Conservation (phyloP, 2,329 filamentous ascomycete genomes). For the Raffaelea ambrosiae region DNA sequence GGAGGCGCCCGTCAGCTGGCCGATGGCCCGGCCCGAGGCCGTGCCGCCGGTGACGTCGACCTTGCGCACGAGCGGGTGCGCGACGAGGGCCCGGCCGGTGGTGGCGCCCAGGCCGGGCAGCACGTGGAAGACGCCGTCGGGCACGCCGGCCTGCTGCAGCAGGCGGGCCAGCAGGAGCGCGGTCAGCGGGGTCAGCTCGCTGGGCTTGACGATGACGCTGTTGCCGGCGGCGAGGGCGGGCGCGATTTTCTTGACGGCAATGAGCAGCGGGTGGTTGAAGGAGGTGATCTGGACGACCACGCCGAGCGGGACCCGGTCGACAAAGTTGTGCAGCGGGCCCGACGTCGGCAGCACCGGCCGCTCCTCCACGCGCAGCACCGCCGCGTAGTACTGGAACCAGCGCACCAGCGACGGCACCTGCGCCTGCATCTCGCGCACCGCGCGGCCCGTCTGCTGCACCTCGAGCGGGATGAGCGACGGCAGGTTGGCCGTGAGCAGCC, state of each 20-base stretch:
- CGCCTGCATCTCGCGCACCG: slow-evolving; percentile 60
- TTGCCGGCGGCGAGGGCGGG: slow-evolving; percentile 53
- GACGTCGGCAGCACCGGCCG: slow-evolving; percentile 56
- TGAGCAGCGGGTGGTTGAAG: slow-evolving; percentile 51
- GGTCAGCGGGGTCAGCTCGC: slow-evolving; percentile 53
- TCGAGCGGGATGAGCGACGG: slow-evolving; percentile 53
- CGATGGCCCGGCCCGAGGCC: slow-evolving; percentile 58
- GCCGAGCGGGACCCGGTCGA: slow-evolving; percentile 46
- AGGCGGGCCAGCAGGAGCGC: slow-evolving; percentile 52
- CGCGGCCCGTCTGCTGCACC: slow-evolving; percentile 59
- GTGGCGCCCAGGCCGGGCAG: slow-evolving; percentile 43
- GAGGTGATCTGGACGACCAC: slow-evolving; percentile 50
- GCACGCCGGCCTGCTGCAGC: slow-evolving; percentile 59
- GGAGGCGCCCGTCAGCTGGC: slow-evolving; percentile 56
- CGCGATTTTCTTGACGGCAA: slow-evolving; percentile 51
- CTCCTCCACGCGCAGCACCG: slow-evolving; percentile 59
- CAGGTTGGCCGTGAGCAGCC: slow-evolving; percentile 42
- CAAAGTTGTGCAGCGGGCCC: slow-evolving; percentile 50
- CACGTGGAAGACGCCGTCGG: slow-evolving; percentile 60
- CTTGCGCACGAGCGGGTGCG: slow-evolving; percentile 49
- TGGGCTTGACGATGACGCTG: slow-evolving; percentile 52
- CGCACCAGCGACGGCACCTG: slow-evolving; percentile 55
- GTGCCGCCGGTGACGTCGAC: slow-evolving; percentile 72
- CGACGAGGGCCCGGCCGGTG: slow-evolving; percentile 44
- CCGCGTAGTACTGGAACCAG: slow-evolving; percentile 66